Evolutionary conservation across 805 yeast species (phyloP), one percentile per base, ranked within the genome.

Genomic region (Cyberlindnera euphorbiae): DNA sequence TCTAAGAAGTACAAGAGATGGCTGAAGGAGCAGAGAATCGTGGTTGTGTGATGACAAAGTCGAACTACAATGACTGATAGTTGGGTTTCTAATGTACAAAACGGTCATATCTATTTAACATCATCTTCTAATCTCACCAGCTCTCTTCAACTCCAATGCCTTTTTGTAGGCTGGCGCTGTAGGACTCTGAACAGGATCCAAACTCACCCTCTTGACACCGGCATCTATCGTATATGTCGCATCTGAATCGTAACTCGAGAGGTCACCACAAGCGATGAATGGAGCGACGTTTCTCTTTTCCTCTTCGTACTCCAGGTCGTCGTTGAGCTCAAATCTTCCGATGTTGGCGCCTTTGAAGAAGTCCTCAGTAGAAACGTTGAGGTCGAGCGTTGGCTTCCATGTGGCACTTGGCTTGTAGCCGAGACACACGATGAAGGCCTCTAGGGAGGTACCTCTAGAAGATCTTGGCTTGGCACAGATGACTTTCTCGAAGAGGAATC

Each of bases 401-500:
- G 87, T 83, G 2, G 70, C 65, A 31, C 95, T 73, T 15, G 97
- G 96, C 35, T 66, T 73, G 59, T 87, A 93, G 6, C 93, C 94
- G 31, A 82, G 63, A 58, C 98, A 93, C 2, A 93, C 97, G 30
- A 93, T 78, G 51, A 93, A 93, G 4, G 97, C 85, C 58, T 93
- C 98, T 30, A 93, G 62, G 0, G 97, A 88, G 0, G 96, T 84
- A 7, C 96, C 96, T 55, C 98, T 73, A 1, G 97, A 88, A 2
- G 96, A 80, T 50, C 97, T 71, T 14, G 98, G 98, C 56, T 93
- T 93, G 5, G 97, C 97, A 61, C 98, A 93, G 1, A 89, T 75
- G 16, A 93, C 96, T 41, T 72, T 73, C 25, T 82, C 93, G 57
- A 93, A 93, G 21, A 93, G 63, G 45, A 77, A 77, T 4, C 97